These are phyloP conservation scores for Phytophthora cryptogea DNA, from an alignment of 352 stramenopile genomes.

Conservation along the genomic window DNA sequence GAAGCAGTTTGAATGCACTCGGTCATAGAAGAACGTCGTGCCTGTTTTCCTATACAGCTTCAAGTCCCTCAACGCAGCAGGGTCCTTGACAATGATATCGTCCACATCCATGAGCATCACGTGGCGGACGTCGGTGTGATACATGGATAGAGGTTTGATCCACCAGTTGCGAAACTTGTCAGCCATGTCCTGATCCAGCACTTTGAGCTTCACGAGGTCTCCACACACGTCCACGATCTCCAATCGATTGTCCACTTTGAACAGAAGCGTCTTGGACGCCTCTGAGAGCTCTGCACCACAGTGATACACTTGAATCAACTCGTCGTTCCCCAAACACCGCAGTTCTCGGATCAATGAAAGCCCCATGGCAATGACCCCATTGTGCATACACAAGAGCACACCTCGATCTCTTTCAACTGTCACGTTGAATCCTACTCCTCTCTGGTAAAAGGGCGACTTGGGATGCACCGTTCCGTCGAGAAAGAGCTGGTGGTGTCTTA, in stretches of 20 bases:
- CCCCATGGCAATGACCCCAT: slow-evolving; percentile 14
- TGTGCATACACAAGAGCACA: slow-evolving; percentile 17
- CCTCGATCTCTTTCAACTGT: slow-evolving; percentile 9
- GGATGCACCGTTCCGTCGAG: slow-evolving; percentile 8
- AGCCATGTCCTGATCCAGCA: slow-evolving; percentile 14
- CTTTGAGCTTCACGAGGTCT: slow-evolving; percentile 10
- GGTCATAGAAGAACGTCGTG: slow-evolving; percentile 32
- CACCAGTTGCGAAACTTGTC: slow-evolving; percentile 28
- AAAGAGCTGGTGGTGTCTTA: slow-evolving; percentile 1
- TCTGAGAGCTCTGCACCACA: slow-evolving; percentile 21
- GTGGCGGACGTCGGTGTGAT: slow-evolving; percentile 25
- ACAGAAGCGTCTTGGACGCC: slow-evolving; percentile 14
- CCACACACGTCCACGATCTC: slow-evolving; percentile 25
- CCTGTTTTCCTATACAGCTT: slow-evolving; percentile 23
- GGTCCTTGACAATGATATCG: slow-evolving; percentile 23
- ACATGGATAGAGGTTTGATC: slow-evolving; percentile 28
- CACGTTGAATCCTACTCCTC: slow-evolving; percentile 9
- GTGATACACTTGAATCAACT: slow-evolving; percentile 34
- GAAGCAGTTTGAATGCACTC: slow-evolving; percentile 23
- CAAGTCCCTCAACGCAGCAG: slow-evolving; percentile 12
- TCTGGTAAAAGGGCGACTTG: slow-evolving; percentile 15
- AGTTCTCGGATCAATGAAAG: slow-evolving; percentile 28
- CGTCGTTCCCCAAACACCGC: slow-evolving; percentile 28
- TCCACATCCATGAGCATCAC: slow-evolving; percentile 32
- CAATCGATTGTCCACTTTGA: slow-evolving; percentile 17